Conservation (phyloP, 768 basidiomycete species). For the Russula compacta region DNA sequence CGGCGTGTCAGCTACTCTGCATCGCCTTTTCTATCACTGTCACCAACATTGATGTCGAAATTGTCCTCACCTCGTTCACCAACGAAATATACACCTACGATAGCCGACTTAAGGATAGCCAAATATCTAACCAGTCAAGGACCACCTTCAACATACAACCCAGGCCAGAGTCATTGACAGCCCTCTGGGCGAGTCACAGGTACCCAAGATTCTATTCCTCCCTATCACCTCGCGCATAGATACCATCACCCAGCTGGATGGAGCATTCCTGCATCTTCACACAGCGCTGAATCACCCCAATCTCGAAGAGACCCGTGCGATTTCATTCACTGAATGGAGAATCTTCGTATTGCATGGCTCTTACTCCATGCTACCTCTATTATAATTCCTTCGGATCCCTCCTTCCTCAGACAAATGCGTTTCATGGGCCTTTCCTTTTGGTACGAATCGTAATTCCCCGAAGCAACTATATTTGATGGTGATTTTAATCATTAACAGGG, state of each 20-base stretch:
- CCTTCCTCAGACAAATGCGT: not conserved
- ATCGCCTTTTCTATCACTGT: not conserved
- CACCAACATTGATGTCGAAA: not conserved
- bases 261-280: not conserved
- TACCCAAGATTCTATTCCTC: not conserved
- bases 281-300: not conserved
- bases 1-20: not conserved
- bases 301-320: not conserved
- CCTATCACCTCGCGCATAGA: conserved; percentile 6
- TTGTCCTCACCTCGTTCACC: not conserved
- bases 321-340: not conserved
- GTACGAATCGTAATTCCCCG: not conserved
- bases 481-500: not conserved
- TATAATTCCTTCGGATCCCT: not conserved
- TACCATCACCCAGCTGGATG: not conserved
- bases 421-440: not conserved
- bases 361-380: not conserved
- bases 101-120: not conserved
- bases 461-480: not conserved
- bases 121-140: not conserved
- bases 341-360: not conserved
- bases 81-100: not conserved
- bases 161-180: not conserved
- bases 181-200: not conserved
- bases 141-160: not conserved